Evolutionary conservation across 169 alveolate genomes (phyloP), one percentile per base, ranked within the genome.

Genomic region (Plasmodium ovale): DNA sequence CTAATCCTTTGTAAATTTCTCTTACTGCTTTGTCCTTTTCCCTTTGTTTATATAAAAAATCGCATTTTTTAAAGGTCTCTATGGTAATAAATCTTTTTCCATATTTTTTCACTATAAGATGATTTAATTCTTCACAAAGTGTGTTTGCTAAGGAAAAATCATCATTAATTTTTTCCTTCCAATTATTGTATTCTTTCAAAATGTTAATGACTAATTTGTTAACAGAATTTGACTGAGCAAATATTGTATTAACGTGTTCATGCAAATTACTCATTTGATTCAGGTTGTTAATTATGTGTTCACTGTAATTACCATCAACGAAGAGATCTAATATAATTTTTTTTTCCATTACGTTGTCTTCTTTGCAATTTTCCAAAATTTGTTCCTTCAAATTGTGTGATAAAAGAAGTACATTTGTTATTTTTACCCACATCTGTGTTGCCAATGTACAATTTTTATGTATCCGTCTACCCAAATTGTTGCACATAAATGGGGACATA

Each of bases 221-320:
- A 19, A 79, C 2, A 47, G 21, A 2, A 42, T 53, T 65, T 23
- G 89, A 64, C 33, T 65, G 53, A 12, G 25, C 31, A 12, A 70
- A 54, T 16, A 31, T 35, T 33, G 9, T 37, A 58, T 39, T 79
- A 9, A 65, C 53, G 7, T 51, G 37, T 65, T 79, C 84, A 58
- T 27, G 27, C 58, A 67, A 49, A 49, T 62, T 33, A 65, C 29
- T 49, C 10, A 58, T 49, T 31, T 56, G n/a, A 59, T 79, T 67
- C 59, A 79, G 35, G 6, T 31, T 33, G 35, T 49, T 67, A 65
- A 79, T 56, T 53, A 59, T 21, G 14, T 53, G 53, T 44, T 79
- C 89, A 42, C 44, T 51, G 14, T 79, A 70, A 79, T 79, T 65
- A 7, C 31, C 56, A 49, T 79, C 82, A 37, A 39, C 89, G 51